Conservation (phyloP, 305 asterid genomes). For the Fraxinus greggii region DNA sequence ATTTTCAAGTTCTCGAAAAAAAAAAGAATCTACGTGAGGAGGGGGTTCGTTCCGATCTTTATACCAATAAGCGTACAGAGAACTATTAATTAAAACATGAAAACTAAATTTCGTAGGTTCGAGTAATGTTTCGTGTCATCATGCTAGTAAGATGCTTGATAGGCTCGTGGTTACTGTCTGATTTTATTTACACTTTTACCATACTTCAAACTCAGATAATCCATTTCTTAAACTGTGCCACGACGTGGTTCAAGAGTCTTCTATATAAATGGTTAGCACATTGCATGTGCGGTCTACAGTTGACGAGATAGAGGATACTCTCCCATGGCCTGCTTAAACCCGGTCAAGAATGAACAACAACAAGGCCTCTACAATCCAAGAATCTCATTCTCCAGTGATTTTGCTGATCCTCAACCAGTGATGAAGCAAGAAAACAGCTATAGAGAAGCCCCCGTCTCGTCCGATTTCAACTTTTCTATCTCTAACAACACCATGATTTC, state of each 20-base stretch:
- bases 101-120: background rate
- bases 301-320: background rate
- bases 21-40: background rate
- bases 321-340: slow-evolving; percentile 53
- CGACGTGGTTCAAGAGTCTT: background rate
- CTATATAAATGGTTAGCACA: slow-evolving; percentile 32
- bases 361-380: slow-evolving; percentile 54
- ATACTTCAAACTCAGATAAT: background rate
- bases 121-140: background rate
- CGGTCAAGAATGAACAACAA: slow-evolving; percentile 68
- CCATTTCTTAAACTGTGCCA: background rate
- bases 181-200: background rate
- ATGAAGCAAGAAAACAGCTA: slow-evolving; percentile 60
- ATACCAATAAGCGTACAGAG: too few species aligned
- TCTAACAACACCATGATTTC: slow-evolving; percentile 52
- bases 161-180: background rate
- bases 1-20: background rate
- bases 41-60: background rate
- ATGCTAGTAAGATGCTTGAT: background rate
- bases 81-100: too few species aligned
- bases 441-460: slow-evolving; percentile 83
- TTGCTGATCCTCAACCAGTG: slow-evolving; percentile 54
- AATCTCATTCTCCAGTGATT: slow-evolving; percentile 88
- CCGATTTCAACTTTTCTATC: slow-evolving; percentile 69
- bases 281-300: slow-evolving; percentile 36